A percentile compares a stretch with the other conserved stretches of the same genome.
phyloP scores from a whole-genome alignment of 768 basidiomycete species.

The Suillus fuscotomentosus region DNA sequence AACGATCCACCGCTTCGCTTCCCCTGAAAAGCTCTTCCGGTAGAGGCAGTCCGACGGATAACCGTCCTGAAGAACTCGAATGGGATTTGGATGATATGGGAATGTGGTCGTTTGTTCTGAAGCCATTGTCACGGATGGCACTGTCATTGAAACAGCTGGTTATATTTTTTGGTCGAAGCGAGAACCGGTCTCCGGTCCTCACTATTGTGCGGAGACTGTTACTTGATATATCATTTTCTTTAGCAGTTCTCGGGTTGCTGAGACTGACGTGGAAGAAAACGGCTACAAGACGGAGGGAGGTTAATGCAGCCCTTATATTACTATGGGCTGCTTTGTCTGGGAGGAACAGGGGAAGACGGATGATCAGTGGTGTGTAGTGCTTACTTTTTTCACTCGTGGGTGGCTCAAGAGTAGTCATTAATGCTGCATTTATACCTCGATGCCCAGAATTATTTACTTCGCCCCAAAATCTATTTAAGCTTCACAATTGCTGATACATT shows the following conservation, averaged over 20 bases:
- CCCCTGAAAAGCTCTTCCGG: constrained; percentile 40
- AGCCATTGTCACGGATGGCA: constrained; percentile 56
- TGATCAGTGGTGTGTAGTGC: constrained; percentile 48
- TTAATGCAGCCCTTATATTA: constrained; percentile 58
- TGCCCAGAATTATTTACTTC: constrained; percentile 3
- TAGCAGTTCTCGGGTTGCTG: constrained; percentile 59
- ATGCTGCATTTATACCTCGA: constrained; percentile 12
- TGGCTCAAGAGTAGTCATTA: constrained; percentile 5
- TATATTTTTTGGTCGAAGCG: constrained; percentile 57
- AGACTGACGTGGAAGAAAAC: constrained; percentile 65
- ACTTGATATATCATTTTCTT: constrained; percentile 74
- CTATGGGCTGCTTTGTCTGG: constrained; percentile 75
- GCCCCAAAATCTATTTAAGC: background rate
- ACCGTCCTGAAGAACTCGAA: constrained; percentile 29
- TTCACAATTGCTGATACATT: background rate
- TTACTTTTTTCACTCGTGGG: constrained; percentile 8
- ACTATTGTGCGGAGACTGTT: constrained; percentile 72
- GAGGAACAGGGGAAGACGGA: constrained; percentile 38
- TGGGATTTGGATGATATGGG: constrained; percentile 85
- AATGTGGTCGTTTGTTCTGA: constrained; percentile 75
- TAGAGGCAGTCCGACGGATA: constrained; percentile 42
- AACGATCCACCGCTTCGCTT: constrained; percentile 39
- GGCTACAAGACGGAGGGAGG: constrained; percentile 66
- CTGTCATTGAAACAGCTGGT: constrained; percentile 48
- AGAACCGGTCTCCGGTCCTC: constrained; percentile 61